Conservation (phyloP, 176 grass and related monocot genomes). For the Stipa capillata region DNA sequence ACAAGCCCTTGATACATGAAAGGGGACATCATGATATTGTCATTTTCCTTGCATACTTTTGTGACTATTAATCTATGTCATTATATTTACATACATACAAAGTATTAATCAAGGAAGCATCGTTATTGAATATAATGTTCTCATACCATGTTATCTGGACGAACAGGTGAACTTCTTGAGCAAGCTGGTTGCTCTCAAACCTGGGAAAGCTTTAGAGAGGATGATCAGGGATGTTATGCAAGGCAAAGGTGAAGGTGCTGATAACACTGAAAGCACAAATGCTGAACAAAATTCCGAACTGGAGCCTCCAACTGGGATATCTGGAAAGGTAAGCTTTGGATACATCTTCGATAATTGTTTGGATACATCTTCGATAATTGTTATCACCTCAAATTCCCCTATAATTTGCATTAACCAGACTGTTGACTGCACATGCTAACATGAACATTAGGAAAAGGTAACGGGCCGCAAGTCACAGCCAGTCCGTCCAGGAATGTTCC, state of each 20-base stretch:
- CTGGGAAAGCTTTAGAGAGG: slow-evolving; percentile 55
- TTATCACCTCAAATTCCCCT: not conserved
- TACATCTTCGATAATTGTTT: not conserved
- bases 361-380: not conserved
- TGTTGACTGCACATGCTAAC: not conserved
- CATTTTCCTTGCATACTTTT: not conserved
- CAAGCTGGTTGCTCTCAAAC: slow-evolving; percentile 78
- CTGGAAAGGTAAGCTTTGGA: slow-evolving; percentile 58
- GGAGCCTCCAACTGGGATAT: slow-evolving; percentile 37
- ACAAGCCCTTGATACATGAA: not conserved
- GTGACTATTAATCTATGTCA: too few species aligned
- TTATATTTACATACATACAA: not conserved
- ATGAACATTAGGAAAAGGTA: slow-evolving; percentile 53
- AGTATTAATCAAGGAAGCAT: not conserved
- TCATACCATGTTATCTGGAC: not conserved
- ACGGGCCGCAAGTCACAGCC: slow-evolving; percentile 59
- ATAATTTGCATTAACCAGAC: not conserved
- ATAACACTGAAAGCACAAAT: slow-evolving; percentile 31
- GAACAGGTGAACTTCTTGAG: slow-evolving; percentile 84
- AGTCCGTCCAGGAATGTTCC: slow-evolving; percentile 92
- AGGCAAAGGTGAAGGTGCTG: slow-evolving; percentile 74
- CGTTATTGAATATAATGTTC: not conserved
- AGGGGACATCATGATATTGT: not conserved
- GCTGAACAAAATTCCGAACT: slow-evolving; percentile 20
- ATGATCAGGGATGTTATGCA: slow-evolving; percentile 81